phyloP scores from a whole-genome alignment of 139 green algal genomes.

The Picochlorum sp. region DNA sequence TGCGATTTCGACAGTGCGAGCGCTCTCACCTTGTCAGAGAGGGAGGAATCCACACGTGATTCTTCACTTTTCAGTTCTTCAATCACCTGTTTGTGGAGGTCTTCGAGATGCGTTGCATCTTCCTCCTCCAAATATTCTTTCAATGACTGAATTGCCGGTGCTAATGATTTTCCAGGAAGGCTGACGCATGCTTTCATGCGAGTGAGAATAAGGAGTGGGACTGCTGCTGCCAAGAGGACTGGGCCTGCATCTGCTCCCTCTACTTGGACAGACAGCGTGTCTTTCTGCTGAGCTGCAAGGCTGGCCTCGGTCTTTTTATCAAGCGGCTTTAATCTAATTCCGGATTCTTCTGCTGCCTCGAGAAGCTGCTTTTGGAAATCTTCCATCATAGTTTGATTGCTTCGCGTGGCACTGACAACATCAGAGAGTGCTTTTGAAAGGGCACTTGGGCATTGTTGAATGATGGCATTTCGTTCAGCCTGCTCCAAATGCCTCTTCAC shows the following conservation, averaged over 20 bases:
- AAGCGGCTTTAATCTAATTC: conserved; percentile 48
- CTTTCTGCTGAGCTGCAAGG: conserved; percentile 20
- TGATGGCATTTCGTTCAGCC: neutral
- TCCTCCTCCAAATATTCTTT: conserved; percentile 47
- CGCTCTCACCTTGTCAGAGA: neutral
- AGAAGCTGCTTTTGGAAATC: conserved; percentile 36
- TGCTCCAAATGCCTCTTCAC: conserved; percentile 10
- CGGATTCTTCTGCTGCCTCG: conserved; percentile 33
- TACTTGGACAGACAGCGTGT: conserved; percentile 22
- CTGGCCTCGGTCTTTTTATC: conserved; percentile 73
- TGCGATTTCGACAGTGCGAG: neutral
- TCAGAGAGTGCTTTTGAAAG: too few species aligned
- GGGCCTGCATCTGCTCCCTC: conserved; percentile 38
- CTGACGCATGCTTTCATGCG: conserved; percentile 27
- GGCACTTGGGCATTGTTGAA: neutral
- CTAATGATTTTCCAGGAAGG: conserved; percentile 52
- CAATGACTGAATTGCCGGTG: conserved; percentile 25
- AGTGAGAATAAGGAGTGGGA: conserved; percentile 54
- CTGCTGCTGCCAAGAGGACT: conserved; percentile 48
- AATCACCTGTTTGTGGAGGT: conserved; percentile 21
- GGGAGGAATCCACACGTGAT: neutral
- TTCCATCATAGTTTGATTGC: neutral
- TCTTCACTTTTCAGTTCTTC: neutral
- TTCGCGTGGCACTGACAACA: neutral
- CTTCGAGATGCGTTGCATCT: neutral